Evolutionary conservation across 345 rosid genomes (phyloP).

Genomic region (Aegle marmelos): DNA sequence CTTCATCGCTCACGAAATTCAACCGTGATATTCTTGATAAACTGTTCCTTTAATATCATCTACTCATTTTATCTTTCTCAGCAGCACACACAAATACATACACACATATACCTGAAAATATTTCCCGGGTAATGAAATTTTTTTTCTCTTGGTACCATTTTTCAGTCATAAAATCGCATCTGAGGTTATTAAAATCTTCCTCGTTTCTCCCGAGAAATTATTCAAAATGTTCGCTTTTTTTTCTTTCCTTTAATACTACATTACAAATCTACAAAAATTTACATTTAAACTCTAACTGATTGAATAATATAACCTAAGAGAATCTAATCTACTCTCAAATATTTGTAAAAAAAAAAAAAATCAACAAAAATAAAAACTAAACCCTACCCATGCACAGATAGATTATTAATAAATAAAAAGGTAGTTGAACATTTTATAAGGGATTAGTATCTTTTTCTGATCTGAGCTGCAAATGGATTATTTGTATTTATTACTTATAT

Average conservation of each 20-base stretch:
- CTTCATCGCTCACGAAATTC: constrained; percentile 46
- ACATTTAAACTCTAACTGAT: too few relatives aligned
- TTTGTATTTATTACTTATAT: not conserved
- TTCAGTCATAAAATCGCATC: not conserved
- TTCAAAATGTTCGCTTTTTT: not conserved
- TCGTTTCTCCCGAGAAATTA: not conserved
- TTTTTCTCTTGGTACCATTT: not conserved
- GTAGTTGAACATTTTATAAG: too few relatives aligned
- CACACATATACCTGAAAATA: not conserved
- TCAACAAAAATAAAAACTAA: too few relatives aligned
- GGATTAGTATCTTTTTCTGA: rapidly evolving
- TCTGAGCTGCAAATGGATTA: too few relatives aligned
- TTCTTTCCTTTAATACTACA: too few relatives aligned
- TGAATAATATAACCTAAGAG: too few relatives aligned
- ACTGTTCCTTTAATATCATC: constrained; percentile 30
- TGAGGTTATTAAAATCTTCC: not conserved
- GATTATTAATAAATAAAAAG: too few relatives aligned
- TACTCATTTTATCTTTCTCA: not conserved
- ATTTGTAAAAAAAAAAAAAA: too few relatives aligned
- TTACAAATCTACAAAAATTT: too few relatives aligned
- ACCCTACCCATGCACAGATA: too few relatives aligned
- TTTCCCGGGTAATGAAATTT: not conserved
- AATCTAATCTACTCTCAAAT: too few relatives aligned
- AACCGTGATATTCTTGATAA: constrained; percentile 46
- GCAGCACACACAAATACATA: too few relatives aligned